These are phyloP conservation scores for Cryphonectria carpinicola DNA, from an alignment of 2,329 filamentous ascomycete genomes.

Conservation along the genomic window DNA sequence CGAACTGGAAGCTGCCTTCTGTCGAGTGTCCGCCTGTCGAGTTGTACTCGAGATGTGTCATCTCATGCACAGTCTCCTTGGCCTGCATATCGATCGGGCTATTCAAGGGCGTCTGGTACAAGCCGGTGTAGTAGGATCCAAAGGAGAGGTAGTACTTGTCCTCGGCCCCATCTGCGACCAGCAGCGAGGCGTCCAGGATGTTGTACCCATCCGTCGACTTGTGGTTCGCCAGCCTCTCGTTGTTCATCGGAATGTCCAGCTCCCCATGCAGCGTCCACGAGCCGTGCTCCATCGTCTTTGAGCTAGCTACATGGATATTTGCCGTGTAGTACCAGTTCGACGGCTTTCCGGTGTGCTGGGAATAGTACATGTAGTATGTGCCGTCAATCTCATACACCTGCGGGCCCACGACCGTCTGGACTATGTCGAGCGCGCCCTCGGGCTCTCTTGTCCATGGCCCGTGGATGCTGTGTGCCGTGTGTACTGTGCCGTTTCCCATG, in stretches of 20 bases:
- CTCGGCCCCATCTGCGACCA: background rate
- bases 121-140: constrained; percentile 64
- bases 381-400: constrained; percentile 15
- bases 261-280: constrained; percentile 56
- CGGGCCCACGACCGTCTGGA: constrained; percentile 13
- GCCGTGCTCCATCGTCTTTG: constrained; percentile 36
- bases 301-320: constrained; percentile 56
- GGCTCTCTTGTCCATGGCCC: constrained; percentile 11
- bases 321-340: constrained; percentile 10
- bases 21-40: constrained; percentile 12
- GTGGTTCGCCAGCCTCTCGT: constrained; percentile 4
- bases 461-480: constrained; percentile 11
- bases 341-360: constrained; percentile 1
- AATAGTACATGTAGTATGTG: constrained; percentile 22
- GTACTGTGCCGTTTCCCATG: constrained; percentile 20
- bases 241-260: constrained; percentile 12
- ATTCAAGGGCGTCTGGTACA: constrained; percentile 46
- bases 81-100: constrained; percentile 3
- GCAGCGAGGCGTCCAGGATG: constrained; percentile 17
- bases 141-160: constrained; percentile 50
- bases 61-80: background rate
- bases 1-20: constrained; percentile 28
- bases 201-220: constrained; percentile 10
- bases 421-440: constrained; percentile 7
- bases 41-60: constrained; percentile 18